Base-by-base conservation (phyloP, 2,329 filamentous ascomycete species). In the Pseudogymnoascus sp. region DNA sequence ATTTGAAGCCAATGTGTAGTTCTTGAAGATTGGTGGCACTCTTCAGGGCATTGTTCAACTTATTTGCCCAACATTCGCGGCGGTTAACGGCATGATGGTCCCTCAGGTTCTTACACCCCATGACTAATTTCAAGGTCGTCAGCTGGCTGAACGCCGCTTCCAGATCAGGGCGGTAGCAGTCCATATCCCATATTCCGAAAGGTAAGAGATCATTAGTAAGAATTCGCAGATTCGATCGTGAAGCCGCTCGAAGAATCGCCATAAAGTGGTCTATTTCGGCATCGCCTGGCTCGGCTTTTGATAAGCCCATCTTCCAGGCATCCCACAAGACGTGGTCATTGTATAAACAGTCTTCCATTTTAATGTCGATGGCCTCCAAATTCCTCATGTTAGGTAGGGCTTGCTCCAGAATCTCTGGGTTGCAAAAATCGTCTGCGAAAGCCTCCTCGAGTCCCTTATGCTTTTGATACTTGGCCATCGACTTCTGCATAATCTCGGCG, bases 391-490 rank as follows among this genome's bases (percentile, higher is more conserved):
- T 39, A 4, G 54, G 39, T 50, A 71, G 68, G 2, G 64, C 58
- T 12, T 34, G 37, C 3, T 57, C 63, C 11, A 71, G 37, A 7
- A 43, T 41, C 11, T 60, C 59, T 8, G 50, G 18, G 18, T 67
- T 59, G 54, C 67, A 70, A 11, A 63, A 63, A 2, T 39, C 59
- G n/a, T 64, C 62, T 39, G 66, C 58, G 60, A 69, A 66, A 34
- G 58, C 57, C 28, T 68, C 68, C 34, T 69, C 73, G 22, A 70
- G 61, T 38, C 64, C 63, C 58, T 69, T 71, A 11, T 74, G 64
- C 2, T 60, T 60, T 47, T 67, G 65, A 60, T 73, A 73, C 16
- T 67, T 64, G 2, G 65, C 64, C 68, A 71, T 72, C 14, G 69
- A 66, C n/a, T 68, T 64, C n/a, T 67, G 65, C 62, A 69, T 67